These are phyloP conservation scores for Daldinia grandis DNA, from an alignment of 495 filamentous ascomycete genomes.

Conservation along the genomic window DNA sequence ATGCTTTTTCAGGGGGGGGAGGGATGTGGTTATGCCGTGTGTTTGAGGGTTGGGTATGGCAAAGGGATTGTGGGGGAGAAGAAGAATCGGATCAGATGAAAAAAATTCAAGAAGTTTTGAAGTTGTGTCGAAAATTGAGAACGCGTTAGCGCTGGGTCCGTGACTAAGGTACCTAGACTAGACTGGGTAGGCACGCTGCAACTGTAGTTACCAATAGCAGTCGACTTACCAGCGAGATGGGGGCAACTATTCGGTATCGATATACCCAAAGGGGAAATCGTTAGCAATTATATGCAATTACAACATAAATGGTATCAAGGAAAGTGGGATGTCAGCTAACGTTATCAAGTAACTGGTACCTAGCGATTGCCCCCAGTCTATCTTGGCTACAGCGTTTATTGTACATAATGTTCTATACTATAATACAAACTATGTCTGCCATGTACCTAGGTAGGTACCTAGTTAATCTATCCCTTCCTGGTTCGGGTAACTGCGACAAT, in stretches of 20 bases:
- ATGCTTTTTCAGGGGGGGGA: slow-evolving; percentile 34
- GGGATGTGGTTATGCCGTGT: slow-evolving; percentile 37
- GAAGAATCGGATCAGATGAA: slow-evolving; percentile 45
- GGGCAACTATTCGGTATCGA: slow-evolving; percentile 27
- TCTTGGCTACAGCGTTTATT: neutral
- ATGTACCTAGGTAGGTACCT: neutral
- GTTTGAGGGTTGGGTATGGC: slow-evolving; percentile 48
- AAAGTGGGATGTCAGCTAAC: slow-evolving; percentile 33
- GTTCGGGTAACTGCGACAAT: slow-evolving; percentile 31
- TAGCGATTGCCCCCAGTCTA: slow-evolving; percentile 4
- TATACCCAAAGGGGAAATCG: slow-evolving; percentile 26
- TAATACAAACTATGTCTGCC: neutral
- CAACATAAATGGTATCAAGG: slow-evolving; percentile 17
- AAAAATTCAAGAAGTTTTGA: slow-evolving; percentile 47
- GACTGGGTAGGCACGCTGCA: slow-evolving; percentile 20
- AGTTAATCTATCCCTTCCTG: slow-evolving; percentile 32
- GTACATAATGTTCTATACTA: slow-evolving; percentile 3
- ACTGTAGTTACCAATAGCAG: slow-evolving; percentile 22
- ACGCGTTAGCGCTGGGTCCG: slow-evolving; percentile 39
- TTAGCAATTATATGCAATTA: slow-evolving; percentile 21
- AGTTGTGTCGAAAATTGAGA: slow-evolving; percentile 46
- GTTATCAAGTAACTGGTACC: slow-evolving; percentile 22
- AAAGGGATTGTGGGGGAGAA: slow-evolving; percentile 49
- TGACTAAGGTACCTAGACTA: slow-evolving; percentile 35
- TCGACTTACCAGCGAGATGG: slow-evolving; percentile 4